A percentile compares a stretch with the other conserved stretches of the same genome.
These are phyloP conservation scores for Globisporangium recalcitrans DNA, from an alignment of 352 stramenopile genomes.

Conservation along the genomic window DNA sequence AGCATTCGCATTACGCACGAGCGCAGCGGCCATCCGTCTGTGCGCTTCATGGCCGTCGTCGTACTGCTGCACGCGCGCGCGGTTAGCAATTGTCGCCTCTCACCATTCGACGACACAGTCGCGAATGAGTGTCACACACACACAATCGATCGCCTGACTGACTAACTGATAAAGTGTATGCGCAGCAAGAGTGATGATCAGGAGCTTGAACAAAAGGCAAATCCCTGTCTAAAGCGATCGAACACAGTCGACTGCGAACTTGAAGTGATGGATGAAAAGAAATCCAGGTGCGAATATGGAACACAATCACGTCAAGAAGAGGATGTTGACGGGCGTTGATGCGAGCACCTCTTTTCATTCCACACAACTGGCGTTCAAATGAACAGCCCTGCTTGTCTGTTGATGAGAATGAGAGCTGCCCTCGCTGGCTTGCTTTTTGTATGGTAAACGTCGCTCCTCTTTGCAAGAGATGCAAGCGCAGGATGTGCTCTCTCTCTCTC, in stretches of 20 bases:
- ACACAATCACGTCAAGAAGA: not conserved
- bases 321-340: not conserved
- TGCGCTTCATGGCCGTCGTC: not conserved
- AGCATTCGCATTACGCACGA: not conserved
- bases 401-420: too few species aligned
- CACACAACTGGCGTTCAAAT: too few species aligned
- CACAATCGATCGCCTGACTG: not conserved
- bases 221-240: not conserved
- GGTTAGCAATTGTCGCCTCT: not conserved
- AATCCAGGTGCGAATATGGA: not conserved
- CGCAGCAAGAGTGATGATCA: not conserved
- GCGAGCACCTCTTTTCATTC: too few species aligned
- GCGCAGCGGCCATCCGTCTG: not conserved
- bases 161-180: too few species aligned
- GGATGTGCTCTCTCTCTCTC: too few species aligned
- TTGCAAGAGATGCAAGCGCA: not conserved
- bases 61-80: not conserved
- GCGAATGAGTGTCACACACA: slow-evolving; percentile 5
- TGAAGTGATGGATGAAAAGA: not conserved
- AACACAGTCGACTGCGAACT: not conserved
- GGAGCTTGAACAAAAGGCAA: too few species aligned
- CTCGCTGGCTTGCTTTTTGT: too few species aligned
- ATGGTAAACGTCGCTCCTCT: too few species aligned
- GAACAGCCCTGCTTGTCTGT: too few species aligned
- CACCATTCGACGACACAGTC: slow-evolving; percentile 1